Evolutionary conservation across 768 basidiomycete species (phyloP), one percentile per base, ranked within the genome.

Genomic region (Erythrobasidium yunnanense): DNA sequence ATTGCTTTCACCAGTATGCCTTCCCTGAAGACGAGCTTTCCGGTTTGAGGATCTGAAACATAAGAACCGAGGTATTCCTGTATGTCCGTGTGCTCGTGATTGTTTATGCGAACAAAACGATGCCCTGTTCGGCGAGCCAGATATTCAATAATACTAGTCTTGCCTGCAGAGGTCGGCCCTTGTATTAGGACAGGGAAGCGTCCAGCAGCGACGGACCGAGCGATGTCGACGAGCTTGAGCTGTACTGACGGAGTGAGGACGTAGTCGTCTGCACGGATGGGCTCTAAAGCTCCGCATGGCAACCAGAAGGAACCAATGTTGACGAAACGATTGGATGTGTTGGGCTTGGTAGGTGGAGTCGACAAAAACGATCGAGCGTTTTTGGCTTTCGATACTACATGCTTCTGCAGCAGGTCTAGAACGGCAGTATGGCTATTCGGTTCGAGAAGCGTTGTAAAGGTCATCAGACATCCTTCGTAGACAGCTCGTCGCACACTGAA

Each of bases 61-160:
- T 99, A 99, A 0, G 90, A 90, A 1, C 95, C 95, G 50, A 97
- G 81, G 73, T 99, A 99, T 74, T 99, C 95, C 73, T 99, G 95
- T 54, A 99, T 95, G 74, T 99, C 95, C 4, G 95, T 99, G 73
- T 97, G 95, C 69, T 99, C 95, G 77, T 99, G 95, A 73, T 99
- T 99, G 78, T 99, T 99, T 81, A 99, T 96, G 42, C 95, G 88
- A 30, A 99, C 85, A 76, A 96, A 97, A 34, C 82, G 84, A 78
- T 99, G 95, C 0, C 95, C 93, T 0, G 91, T 95, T 62, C 87
- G 81, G 68, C 83, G 83, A 4, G 95, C 93, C 29, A 99, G 82
- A 75, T 92, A 97, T 77, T 96, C 92, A 49, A 99, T 84, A 0
- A 93, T 88, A 71, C 89, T 91, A 1, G 95, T 99, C 79, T 99